Conservation (phyloP, 2,329 filamentous ascomycete species). For the Diaporthe sp. region DNA sequence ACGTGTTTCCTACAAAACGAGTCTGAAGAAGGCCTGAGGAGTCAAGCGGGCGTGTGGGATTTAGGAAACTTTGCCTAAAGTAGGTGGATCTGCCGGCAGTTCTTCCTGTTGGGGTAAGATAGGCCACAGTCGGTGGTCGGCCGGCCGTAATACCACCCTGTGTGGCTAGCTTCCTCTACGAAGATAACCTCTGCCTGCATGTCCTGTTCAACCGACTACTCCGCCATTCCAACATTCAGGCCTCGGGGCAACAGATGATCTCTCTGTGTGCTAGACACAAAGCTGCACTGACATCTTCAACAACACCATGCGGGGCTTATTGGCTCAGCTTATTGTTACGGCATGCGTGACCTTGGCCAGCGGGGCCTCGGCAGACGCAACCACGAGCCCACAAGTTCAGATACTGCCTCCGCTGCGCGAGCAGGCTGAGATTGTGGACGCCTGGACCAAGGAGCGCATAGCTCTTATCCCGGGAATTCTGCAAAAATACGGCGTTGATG, state of each 20-base stretch:
- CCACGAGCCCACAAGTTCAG: slow-evolving; percentile 50
- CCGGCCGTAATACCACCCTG: too few relatives aligned
- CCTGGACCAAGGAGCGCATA: slow-evolving; percentile 58
- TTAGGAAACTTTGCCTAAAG: not conserved
- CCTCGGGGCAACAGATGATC: not conserved
- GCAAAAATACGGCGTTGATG: slow-evolving; percentile 59
- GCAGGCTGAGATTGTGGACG: slow-evolving; percentile 57
- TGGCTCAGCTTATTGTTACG: not conserved
- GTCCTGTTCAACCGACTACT: not conserved
- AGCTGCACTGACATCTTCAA: not conserved
- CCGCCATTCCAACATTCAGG: not conserved
- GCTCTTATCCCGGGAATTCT: slow-evolving; percentile 56
- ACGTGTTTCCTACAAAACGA: too few relatives aligned
- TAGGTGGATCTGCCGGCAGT: not conserved
- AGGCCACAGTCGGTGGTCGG: not conserved
- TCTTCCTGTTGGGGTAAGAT: not conserved
- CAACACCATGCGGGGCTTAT: not conserved
- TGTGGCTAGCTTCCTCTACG: not conserved
- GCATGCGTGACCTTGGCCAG: slow-evolving; percentile 12
- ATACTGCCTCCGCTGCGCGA: slow-evolving; percentile 57
- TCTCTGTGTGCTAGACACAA: not conserved
- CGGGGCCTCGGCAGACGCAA: slow-evolving; percentile 22
- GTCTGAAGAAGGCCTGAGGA: not conserved
- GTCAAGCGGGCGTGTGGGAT: not conserved
- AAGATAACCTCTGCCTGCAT: too few relatives aligned